Evolutionary conservation across 2,329 filamentous ascomycete genomes (phyloP), one percentile per base, ranked within the genome.

Genomic region (Phyllosticta citrichinensis): DNA sequence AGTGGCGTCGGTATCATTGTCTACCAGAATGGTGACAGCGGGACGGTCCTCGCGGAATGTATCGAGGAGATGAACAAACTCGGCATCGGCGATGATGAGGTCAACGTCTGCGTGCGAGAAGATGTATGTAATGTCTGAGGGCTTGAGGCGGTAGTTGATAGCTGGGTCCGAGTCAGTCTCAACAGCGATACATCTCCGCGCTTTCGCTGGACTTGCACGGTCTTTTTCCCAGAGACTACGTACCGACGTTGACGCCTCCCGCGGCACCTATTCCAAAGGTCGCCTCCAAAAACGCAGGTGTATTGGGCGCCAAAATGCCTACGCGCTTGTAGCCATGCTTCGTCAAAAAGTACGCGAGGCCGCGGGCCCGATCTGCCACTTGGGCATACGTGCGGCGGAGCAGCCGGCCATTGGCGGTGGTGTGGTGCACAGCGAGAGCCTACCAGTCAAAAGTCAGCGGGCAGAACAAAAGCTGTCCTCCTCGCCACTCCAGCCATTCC

Each of bases 241-340:
- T 70, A 79, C 80, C 81, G 58, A 96, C 88, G 63, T 91, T 85
- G 24, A 95, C 83, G 8, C 81, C 89, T 1, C 91, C 91, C 0
- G 89, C 89, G 1, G 89, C 92, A 0, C 86, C 87, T 66, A 97
- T 87, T 1, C 89, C 94, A 70, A 90, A 99, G 64, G 96, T 89
- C 6, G 86, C 83, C 75, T 97, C 93, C 27, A 99, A 79, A 68
- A 97, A 97, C 0, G 92, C 92, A 0, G 94, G 94, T 0, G 94
- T 99, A 72, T 99, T 99, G 2, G 94, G 89, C 9, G 86, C 87
- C 11, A 99, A 79, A 55, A 99, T 87, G 6, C 94, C 94, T 5
- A 97, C 88, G 63, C 89, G 82, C 68, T 84, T 87, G 69, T 84
- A 85, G 4, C 83, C 81, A 69, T 89, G 84, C 72, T 89, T 89